These are phyloP conservation scores for Breviolum minutum DNA, from an alignment of 73 alveolate species.

Conservation along the genomic window DNA sequence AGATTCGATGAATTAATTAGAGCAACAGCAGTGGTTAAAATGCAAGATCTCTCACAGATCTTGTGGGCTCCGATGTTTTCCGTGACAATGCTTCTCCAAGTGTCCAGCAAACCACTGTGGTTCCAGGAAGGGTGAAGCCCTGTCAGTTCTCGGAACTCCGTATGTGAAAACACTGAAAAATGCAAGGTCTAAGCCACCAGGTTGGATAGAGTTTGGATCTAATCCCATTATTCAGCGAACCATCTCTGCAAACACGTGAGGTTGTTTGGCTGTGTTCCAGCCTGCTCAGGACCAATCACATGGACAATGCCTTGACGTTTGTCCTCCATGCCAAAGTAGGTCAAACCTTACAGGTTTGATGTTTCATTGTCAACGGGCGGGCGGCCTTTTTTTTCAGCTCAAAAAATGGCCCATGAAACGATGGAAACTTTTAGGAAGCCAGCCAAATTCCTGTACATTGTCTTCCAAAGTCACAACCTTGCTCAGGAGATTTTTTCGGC, in stretches of 20 bases:
- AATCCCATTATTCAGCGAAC: too few relatives aligned
- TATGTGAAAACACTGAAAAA: background rate
- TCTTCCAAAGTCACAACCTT: conserved; percentile 81
- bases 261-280: background rate
- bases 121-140: conserved; percentile 95
- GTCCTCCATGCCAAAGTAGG: conserved; percentile 95
- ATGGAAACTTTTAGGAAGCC: background rate
- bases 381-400: background rate
- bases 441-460: conserved; percentile 83
- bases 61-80: background rate
- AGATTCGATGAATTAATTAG: too few relatives aligned
- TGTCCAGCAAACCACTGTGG: conserved; percentile 72
- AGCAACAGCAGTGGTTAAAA: background rate
- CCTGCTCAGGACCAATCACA: conserved; percentile 95
- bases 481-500: too few relatives aligned
- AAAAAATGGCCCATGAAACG: background rate
- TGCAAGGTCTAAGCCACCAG: too few relatives aligned
- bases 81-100: background rate
- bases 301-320: conserved; percentile 91
- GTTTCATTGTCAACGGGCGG: background rate
- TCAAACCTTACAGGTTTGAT: conserved; percentile 1
- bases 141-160: background rate
- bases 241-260: too few relatives aligned
- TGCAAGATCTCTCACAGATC: background rate
- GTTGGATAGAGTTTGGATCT: too few relatives aligned